Base-by-base conservation (phyloP, 2,329 filamentous ascomycete genomes). In the Aureobasidium sp. region DNA sequence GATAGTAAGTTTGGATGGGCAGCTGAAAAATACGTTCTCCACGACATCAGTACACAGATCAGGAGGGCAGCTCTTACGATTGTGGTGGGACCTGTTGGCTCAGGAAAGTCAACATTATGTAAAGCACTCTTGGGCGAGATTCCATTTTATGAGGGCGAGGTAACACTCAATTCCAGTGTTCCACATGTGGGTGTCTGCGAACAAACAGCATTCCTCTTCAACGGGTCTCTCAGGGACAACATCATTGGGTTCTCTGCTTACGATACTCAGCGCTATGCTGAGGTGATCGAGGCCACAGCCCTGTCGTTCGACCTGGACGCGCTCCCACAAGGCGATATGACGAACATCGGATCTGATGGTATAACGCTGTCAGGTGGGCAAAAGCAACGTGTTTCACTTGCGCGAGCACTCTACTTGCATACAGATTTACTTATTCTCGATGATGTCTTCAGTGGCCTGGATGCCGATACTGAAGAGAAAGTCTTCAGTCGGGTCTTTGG, bases 371-470 rank as follows among this genome's bases (percentile, higher is more conserved):
- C 79, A 67, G 79, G 79, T 34, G 80, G 80, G 5, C 80, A 82
- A 64, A 80, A 76, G 63, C 79, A 81, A 63, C 75, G 80, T 54
- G 76, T 82, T 66, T 76, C 79, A 16, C 74, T 82, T 29, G 81
- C 81, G n/a, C 72, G 81, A 61, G 80, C 79, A 13, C 70, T 81
- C 8, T 83, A 82, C 67, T 74, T 79, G n/a, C 74, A 77, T 48
- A 75, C 74, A 54, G 73, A 77, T 30, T 71, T 81, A 27, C 70
- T 81, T 32, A 71, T 82, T 16, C 72, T 82, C 6, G 80, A 82
- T 64, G 79, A 82, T 64, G 75, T 78, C n/a, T 73, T 82, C n/a
- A 79, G 76, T 62, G 79, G 79, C 3, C 74, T 82, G 7, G 80
- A 82, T 65, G 70, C 74, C 9, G 72, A 76, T 27, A 81, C 79